These are phyloP conservation scores for Alternaria solani DNA, from an alignment of 2,329 filamentous ascomycete genomes.

Conservation along the genomic window DNA sequence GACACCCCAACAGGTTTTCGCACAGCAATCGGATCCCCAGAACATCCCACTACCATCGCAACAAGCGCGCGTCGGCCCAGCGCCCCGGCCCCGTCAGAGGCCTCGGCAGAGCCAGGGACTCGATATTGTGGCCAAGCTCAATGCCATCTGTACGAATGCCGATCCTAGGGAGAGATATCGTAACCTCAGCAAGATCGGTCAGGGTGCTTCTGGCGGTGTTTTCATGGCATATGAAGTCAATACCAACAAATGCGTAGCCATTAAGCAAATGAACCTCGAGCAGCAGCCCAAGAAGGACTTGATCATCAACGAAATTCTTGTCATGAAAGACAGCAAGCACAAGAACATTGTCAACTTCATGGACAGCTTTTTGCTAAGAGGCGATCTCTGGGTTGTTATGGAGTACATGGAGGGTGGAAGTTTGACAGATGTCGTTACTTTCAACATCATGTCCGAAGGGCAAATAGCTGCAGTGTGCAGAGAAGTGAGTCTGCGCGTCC, in stretches of 20 bases:
- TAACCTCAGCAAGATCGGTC: conserved; percentile 91
- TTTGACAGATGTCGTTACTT: conserved; percentile 96
- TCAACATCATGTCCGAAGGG: conserved; percentile 98
- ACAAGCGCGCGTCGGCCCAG: conserved; percentile 62
- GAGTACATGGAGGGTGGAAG: conserved; percentile 99
- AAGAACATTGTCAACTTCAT: conserved; percentile 99
- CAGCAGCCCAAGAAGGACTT: conserved; percentile 98
- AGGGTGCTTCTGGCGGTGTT: conserved; percentile 95
- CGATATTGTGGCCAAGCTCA: conserved; percentile 83
- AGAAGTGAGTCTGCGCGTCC: conserved; percentile 64
- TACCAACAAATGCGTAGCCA: conserved; percentile 88
- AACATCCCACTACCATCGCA: conserved; percentile 58
- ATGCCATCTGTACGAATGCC: conserved; percentile 87
- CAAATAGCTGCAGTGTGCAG: conserved; percentile 96
- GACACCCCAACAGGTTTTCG: conserved; percentile 61
- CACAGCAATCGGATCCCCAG: conserved; percentile 51
- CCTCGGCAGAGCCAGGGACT: conserved; percentile 79
- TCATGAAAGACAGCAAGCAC: conserved; percentile 99
- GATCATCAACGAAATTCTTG: conserved; percentile 98
- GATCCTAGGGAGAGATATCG: conserved; percentile 90
- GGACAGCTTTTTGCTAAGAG: conserved; percentile 89
- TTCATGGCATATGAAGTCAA: conserved; percentile 88
- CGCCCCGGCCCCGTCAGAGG: conserved; percentile 76
- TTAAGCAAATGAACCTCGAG: conserved; percentile 99
- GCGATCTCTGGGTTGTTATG: conserved; percentile 99